A percentile compares a stretch with the other conserved stretches of the same genome.
phyloP scores from a whole-genome alignment of 2,329 filamentous ascomycete genomes.

The Verticillium longisporum region DNA sequence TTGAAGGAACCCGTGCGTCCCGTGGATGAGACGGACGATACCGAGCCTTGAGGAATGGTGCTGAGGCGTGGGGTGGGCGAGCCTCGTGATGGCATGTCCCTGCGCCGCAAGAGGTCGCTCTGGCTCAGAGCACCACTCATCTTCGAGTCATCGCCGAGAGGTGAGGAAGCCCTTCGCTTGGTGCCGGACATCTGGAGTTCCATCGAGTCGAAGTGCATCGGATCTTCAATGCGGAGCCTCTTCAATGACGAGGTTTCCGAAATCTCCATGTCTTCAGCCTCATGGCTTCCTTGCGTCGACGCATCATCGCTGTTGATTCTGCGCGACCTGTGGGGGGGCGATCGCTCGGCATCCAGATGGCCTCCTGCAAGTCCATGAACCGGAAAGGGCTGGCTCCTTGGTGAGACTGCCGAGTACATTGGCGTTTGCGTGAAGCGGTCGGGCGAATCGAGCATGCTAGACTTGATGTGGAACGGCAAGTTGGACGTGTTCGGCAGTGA shows the following conservation, averaged over 20 bases:
- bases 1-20: conserved; percentile 35
- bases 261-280: conserved; percentile 39
- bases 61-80: conserved; percentile 46
- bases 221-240: conserved; percentile 43
- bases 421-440: conserved; percentile 37
- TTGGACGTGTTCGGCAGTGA: conserved; percentile 33
- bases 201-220: conserved; percentile 12
- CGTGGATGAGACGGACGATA: conserved; percentile 25
- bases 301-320: conserved; percentile 48
- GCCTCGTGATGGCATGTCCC: conserved; percentile 39
- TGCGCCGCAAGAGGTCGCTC: conserved; percentile 39
- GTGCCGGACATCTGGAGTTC: conserved; percentile 37
- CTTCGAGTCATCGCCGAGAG: conserved; percentile 38
- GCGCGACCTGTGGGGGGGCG: conserved; percentile 35
- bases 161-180: conserved; percentile 51
- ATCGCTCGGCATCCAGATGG: conserved; percentile 26
- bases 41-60: conserved; percentile 35
- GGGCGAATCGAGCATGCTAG: conserved; percentile 35
- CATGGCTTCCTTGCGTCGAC: conserved; percentile 36
- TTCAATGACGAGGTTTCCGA: conserved; percentile 44
- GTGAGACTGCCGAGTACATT: conserved; percentile 40
- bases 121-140: conserved; percentile 29
- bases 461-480: conserved; percentile 23
- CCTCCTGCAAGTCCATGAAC: conserved; percentile 24
- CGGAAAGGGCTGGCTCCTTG: conserved; percentile 32